Conservation (phyloP, 139 green algal genomes). For the Coelastrella sp. region DNA sequence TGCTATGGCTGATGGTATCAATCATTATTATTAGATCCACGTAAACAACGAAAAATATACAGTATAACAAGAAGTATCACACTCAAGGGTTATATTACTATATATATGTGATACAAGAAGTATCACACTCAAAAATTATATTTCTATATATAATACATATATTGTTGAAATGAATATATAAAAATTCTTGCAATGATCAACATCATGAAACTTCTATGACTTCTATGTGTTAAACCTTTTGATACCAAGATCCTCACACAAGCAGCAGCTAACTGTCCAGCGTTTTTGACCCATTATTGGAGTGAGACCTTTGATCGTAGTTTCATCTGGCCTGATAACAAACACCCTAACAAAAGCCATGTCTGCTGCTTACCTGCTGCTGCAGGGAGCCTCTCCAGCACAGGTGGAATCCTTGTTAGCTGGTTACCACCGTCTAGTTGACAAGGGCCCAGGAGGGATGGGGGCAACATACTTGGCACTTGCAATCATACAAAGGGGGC, state of each 20-base stretch:
- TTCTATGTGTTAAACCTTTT: neutral
- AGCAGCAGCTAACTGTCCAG: neutral
- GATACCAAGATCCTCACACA: neutral
- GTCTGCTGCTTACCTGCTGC: neutral
- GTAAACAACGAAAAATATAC: too few species aligned
- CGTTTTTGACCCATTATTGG: neutral
- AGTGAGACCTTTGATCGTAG: neutral
- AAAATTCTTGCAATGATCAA: too few species aligned
- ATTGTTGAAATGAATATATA: too few species aligned
- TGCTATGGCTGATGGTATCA: too few species aligned
- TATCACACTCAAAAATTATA: too few species aligned
- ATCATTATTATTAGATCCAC: too few species aligned
- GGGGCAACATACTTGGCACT: slow-evolving; percentile 65
- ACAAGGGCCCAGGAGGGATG: slow-evolving; percentile 56
- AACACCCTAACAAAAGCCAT: neutral
- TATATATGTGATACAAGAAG: too few species aligned
- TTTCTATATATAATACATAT: too few species aligned
- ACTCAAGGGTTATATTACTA: too few species aligned
- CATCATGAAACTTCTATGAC: neutral
- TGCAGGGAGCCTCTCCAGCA: slow-evolving; percentile 23
- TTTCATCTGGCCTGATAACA: neutral
- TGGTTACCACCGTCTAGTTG: slow-evolving; percentile 55
- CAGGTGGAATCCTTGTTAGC: slow-evolving; percentile 51
- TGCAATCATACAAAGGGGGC: slow-evolving; percentile 21
- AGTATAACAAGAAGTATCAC: too few species aligned